These are phyloP conservation scores for Colletotrichum sp. DNA, from an alignment of 2,329 filamentous ascomycete species.

Conservation along the genomic window DNA sequence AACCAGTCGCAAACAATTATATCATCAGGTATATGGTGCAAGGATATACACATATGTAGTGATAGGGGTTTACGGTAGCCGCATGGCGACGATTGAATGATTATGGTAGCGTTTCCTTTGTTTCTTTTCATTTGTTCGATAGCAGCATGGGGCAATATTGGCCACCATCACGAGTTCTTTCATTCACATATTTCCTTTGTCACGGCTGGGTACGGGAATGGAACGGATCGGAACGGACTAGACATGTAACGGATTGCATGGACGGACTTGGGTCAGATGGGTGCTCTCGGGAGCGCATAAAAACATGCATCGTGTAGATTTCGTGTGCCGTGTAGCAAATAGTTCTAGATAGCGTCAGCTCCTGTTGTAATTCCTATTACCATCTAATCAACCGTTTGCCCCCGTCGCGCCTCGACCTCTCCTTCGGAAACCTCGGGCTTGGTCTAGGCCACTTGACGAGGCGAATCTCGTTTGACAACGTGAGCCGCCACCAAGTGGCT, in stretches of 20 bases:
- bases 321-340: constrained; percentile 4
- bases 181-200: constrained; percentile 4
- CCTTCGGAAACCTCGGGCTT: background rate
- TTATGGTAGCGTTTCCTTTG: background rate
- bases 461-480: background rate
- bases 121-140: background rate
- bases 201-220: background rate
- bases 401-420: background rate
- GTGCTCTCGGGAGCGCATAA: constrained; percentile 10
- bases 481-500: background rate
- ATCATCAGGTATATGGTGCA: background rate
- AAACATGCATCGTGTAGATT: constrained; percentile 20
- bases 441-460: background rate
- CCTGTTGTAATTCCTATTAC: background rate
- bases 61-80: background rate
- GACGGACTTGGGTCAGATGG: background rate
- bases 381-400: background rate
- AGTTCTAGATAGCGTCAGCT: background rate
- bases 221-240: background rate
- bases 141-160: background rate
- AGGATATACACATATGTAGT: background rate
- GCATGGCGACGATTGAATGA: background rate
- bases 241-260: constrained; percentile 18
- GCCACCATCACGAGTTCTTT: background rate
- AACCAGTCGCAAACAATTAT: background rate